A percentile compares a stretch with the other conserved stretches of the same genome.
Conservation (phyloP, 352 stramenopile species). For the Phytophthora tentaculata region DNA sequence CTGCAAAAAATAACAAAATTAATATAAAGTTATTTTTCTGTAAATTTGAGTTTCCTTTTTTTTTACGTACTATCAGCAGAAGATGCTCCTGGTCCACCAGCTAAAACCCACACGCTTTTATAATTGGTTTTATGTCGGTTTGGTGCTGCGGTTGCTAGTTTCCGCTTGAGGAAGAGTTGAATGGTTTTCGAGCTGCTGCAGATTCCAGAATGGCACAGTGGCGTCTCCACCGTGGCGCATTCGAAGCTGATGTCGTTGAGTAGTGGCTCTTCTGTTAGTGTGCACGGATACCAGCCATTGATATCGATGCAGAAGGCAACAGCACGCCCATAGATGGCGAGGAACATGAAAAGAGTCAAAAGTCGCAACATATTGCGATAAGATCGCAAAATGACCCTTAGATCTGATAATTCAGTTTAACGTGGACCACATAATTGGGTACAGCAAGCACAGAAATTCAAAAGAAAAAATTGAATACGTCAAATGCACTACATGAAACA, state of each 20-base stretch:
- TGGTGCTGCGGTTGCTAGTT: conserved; percentile 18
- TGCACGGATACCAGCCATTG: conserved; percentile 59
- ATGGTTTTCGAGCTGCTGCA: conserved; percentile 45
- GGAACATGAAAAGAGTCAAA: conserved; percentile 11
- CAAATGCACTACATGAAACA: too few relatives aligned
- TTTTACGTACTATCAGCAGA: conserved; percentile 39
- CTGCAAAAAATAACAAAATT: conserved; percentile 19
- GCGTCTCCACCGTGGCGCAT: conserved; percentile 44
- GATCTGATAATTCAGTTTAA: neutral
- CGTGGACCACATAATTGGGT: conserved; percentile 8
- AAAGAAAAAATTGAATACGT: too few relatives aligned
- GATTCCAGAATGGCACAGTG: conserved; percentile 46
- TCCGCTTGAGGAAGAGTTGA: conserved; percentile 57
- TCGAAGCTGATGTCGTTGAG: conserved; percentile 41
- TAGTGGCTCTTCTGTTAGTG: conserved; percentile 20
- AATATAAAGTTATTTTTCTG: conserved; percentile 6
- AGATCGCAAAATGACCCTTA: conserved; percentile 12
- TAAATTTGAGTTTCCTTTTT: neutral
- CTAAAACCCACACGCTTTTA: conserved; percentile 59
- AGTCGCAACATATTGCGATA: conserved; percentile 19
- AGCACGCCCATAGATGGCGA: conserved; percentile 6
- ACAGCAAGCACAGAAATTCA: neutral
- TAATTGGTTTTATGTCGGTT: neutral
- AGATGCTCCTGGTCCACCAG: conserved; percentile 50
- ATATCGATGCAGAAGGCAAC: conserved; percentile 15